Conservation (phyloP, 2,329 filamentous ascomycete species). For the Claviceps humidiphila region DNA sequence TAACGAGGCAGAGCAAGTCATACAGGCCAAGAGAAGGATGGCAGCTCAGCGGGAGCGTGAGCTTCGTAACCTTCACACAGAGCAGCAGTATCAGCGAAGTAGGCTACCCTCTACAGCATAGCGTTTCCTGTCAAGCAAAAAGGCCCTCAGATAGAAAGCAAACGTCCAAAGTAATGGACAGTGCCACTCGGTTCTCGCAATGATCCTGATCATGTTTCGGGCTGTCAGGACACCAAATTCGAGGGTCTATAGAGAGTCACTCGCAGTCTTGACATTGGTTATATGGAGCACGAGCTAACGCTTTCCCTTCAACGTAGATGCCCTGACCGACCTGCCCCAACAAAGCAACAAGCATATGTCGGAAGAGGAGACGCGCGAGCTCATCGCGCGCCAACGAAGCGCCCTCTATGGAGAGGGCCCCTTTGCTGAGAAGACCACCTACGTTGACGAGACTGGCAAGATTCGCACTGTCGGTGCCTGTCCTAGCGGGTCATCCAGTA, state of each 20-base stretch:
- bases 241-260: slow-evolving; percentile 3
- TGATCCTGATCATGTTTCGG: slow-evolving; percentile 6
- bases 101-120: slow-evolving; percentile 68
- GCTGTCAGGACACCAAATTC: neutral
- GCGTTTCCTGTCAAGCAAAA: slow-evolving; percentile 30
- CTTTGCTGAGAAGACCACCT: slow-evolving; percentile 53
- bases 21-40: slow-evolving; percentile 98
- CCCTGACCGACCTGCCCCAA: slow-evolving; percentile 31
- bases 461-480: slow-evolving; percentile 54
- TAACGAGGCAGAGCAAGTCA: slow-evolving; percentile 92
- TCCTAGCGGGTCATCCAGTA: slow-evolving; percentile 47
- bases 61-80: slow-evolving; percentile 98
- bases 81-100: slow-evolving; percentile 99
- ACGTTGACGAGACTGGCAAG: slow-evolving; percentile 54
- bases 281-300: slow-evolving; percentile 24
- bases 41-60: slow-evolving; percentile 97
- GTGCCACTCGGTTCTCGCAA: slow-evolving; percentile 8
- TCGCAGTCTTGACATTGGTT: slow-evolving; percentile 8
- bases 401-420: slow-evolving; percentile 74
- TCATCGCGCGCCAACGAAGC: slow-evolving; percentile 91
- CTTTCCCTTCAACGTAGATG: slow-evolving; percentile 32
- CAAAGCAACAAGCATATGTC: slow-evolving; percentile 65
- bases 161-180: slow-evolving; percentile 13
- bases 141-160: slow-evolving; percentile 26
- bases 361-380: slow-evolving; percentile 88